These are phyloP conservation scores for Aegilops bicornis DNA, from an alignment of 176 grass and related monocot genomes.

Conservation along the genomic window DNA sequence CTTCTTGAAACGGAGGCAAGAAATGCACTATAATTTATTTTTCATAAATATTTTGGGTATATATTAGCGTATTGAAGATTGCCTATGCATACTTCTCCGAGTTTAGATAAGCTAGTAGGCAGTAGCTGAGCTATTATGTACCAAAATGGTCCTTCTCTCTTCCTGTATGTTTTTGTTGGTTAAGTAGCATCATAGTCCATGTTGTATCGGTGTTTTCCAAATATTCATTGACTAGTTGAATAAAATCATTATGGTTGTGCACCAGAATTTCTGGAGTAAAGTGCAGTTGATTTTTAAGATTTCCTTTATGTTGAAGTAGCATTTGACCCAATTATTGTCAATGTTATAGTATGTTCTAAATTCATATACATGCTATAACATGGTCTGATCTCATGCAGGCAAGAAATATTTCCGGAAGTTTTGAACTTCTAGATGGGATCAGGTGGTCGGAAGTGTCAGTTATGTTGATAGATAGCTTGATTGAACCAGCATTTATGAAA, in stretches of 20 bases:
- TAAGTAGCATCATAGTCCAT: conserved; percentile 1
- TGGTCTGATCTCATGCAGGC: conserved; percentile 56
- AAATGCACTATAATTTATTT: conserved; percentile 22
- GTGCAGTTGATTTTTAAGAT: background rate
- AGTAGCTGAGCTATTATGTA: conserved; percentile 11
- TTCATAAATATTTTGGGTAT: conserved; percentile 11
- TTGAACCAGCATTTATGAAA: conserved; percentile 58
- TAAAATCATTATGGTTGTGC: conserved; percentile 10
- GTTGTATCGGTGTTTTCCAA: conserved; percentile 14
- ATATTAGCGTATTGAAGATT: conserved; percentile 20
- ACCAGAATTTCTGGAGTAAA: conserved; percentile 3
- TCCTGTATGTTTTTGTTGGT: conserved; percentile 10
- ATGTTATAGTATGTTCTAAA: conserved; percentile 1
- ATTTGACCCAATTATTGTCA: conserved; percentile 3
- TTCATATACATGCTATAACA: conserved; percentile 26
- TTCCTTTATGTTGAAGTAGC: background rate
- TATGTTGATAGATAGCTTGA: conserved; percentile 51
- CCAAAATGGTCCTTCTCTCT: background rate
- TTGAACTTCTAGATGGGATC: conserved; percentile 41
- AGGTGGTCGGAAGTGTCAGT: conserved; percentile 57
- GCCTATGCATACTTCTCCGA: conserved; percentile 15
- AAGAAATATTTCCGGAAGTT: conserved; percentile 53
- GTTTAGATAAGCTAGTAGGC: conserved; percentile 19
- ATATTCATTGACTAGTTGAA: background rate
- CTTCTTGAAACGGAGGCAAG: conserved; percentile 84